Evolutionary conservation across 805 yeast genomes (phyloP), one percentile per base, ranked within the genome.

Genomic region (Lachancea meyersii): DNA sequence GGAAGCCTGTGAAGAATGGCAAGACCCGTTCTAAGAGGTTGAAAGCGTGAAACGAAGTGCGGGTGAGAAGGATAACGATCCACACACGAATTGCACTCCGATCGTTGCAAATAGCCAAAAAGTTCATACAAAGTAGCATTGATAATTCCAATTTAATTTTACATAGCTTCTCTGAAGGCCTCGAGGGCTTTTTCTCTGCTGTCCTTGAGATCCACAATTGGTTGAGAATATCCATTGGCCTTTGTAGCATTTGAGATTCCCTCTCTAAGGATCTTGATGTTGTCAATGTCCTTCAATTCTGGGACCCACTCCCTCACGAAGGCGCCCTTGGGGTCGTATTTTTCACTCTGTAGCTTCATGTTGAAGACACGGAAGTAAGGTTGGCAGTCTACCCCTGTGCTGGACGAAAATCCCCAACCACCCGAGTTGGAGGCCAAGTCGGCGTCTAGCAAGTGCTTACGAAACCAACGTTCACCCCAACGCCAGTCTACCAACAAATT

Each of bases 291-390:
- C 36, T 46, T 53, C 44, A 74, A 56, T 45, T 75, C 79, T 2
- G 75, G 77, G 1, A 75, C 67, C 79, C 80, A 75, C 38, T 61
- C 52, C 30, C 65, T 63, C 40, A 76, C 72, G 51, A 65, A 76
- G 2, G 54, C 55, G 5, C 77, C 78, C 7, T 69, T 56, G 1
- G 69, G 69, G 45, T 75, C 81, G 47, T 68, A 74, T 47, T 65
- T 70, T 47, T 67, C 69, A 22, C 74, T 68, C 48, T 77, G 81
- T 2, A 70, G 50, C 48, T 64, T 67, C 18, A 79, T 77, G 49
- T 77, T 76, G 55, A 77, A 73, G 5, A 75, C 70, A 18, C 80
- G 63, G 53, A 75, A 76, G 62, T 72, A 76, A 2, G 81, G 81
- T 51, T 76, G 80, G 1, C 76, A 71, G 50, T 74, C 77, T 13